phyloP scores from a whole-genome alignment of 805 yeast species.

The Kluyveromyces lactis region DNA sequence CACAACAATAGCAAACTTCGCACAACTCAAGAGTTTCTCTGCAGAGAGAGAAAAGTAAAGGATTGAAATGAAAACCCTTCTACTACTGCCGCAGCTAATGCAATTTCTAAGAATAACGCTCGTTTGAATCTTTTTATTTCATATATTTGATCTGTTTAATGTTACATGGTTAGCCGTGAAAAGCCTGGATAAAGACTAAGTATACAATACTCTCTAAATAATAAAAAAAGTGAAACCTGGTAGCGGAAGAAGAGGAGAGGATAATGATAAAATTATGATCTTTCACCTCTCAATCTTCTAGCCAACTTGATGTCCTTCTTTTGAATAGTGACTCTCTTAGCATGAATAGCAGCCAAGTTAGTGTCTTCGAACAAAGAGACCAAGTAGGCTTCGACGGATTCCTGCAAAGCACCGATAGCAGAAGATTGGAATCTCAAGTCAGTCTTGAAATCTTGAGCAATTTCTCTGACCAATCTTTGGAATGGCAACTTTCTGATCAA shows the following conservation, averaged over 20 bases:
- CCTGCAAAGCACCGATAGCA: slow-evolving; percentile 96
- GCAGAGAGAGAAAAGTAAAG: no score
- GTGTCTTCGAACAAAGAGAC: slow-evolving; percentile 96
- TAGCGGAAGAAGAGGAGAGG: no score
- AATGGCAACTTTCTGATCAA: slow-evolving; percentile 94
- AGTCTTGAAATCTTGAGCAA: slow-evolving; percentile 88
- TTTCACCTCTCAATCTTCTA: slow-evolving; percentile 95
- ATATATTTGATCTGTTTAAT: not conserved
- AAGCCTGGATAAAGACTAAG: not conserved
- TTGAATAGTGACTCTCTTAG: slow-evolving; percentile 97
- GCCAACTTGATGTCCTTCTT: slow-evolving; percentile 98
- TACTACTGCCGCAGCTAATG: no score
- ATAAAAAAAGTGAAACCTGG: no score
- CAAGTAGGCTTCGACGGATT: slow-evolving; percentile 96
- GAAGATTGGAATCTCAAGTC: slow-evolving; percentile 95
- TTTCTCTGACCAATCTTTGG: slow-evolving; percentile 94
- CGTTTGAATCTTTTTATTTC: no score
- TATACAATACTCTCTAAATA: not conserved
- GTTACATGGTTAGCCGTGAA: not conserved
- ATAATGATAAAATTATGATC: slow-evolving; percentile 51
- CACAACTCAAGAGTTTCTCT: no score
- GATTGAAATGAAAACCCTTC: no score
- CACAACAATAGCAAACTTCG: no score
- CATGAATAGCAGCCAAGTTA: slow-evolving; percentile 96
- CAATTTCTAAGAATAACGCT: no score